These are phyloP conservation scores for Anthracocystis panici-leucophaei DNA, from an alignment of 1,284 basidiomycete genomes.

Conservation along the genomic window DNA sequence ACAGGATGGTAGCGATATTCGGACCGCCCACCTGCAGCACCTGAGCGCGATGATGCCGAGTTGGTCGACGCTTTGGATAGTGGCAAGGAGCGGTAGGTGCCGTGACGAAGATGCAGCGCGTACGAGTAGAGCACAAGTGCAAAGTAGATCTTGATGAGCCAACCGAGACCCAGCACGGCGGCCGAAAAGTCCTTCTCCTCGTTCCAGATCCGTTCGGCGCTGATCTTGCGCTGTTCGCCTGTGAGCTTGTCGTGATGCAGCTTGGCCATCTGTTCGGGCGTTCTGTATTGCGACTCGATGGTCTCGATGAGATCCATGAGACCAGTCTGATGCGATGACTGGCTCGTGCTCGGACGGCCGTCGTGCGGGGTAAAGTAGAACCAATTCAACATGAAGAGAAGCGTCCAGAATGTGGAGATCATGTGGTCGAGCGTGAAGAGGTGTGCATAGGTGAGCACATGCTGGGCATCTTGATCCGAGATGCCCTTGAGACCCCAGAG, in stretches of 20 bases:
- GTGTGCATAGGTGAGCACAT: conserved; percentile 89
- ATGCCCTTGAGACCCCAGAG: conserved; percentile 89
- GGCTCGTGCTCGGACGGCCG: conserved; percentile 70
- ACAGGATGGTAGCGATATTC: conserved; percentile 55
- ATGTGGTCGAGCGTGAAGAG: conserved; percentile 92
- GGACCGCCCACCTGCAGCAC: conserved; percentile 24
- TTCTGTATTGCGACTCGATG: conserved; percentile 63
- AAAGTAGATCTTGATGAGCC: conserved; percentile 95
- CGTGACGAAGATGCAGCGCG: conserved; percentile 89
- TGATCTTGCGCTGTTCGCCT: conserved; percentile 69
- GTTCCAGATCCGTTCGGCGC: conserved; percentile 77
- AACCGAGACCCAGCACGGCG: conserved; percentile 82
- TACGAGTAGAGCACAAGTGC: conserved; percentile 91
- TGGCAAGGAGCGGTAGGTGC: conserved; percentile 87
- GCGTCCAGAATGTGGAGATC: conserved; percentile 89
- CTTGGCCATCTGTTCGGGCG: conserved; percentile 57
- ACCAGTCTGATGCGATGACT: conserved; percentile 63
- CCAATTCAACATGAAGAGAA: conserved; percentile 88
- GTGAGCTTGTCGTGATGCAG: conserved; percentile 63
- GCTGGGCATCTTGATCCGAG: conserved; percentile 73
- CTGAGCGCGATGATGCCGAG: conserved; percentile 65
- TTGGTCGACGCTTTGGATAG: conserved; percentile 74
- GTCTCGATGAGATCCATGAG: conserved; percentile 68
- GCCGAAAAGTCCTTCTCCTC: conserved; percentile 87
- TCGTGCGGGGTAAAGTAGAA: conserved; percentile 93